Conservation (phyloP, 441 rosid genomes). For the Theobroma grandiflorum region DNA sequence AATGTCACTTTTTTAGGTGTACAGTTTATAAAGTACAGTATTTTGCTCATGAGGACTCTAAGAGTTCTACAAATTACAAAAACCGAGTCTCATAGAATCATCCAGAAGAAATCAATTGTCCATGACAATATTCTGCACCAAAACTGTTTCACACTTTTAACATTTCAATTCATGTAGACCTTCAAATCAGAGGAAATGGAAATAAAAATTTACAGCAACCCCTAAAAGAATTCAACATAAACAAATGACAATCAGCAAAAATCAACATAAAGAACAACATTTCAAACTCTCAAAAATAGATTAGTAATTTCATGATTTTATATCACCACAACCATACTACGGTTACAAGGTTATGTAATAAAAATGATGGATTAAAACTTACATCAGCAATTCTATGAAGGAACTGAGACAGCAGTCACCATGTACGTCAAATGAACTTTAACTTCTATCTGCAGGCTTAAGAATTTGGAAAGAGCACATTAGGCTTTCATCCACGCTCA, state of each 20-base stretch:
- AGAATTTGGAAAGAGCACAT: slow-evolving; percentile 83
- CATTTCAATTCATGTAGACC: not conserved
- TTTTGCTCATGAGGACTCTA: not conserved
- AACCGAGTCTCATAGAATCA: not conserved
- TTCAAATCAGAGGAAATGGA: not conserved
- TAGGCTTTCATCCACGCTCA: slow-evolving; percentile 76
- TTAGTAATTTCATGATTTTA: not conserved
- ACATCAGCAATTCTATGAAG: slow-evolving; percentile 29
- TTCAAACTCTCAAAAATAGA: not conserved
- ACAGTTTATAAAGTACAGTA: not conserved
- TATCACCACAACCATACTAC: not conserved
- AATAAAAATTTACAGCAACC: not conserved
- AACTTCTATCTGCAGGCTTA: slow-evolving; percentile 60
- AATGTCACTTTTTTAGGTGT: not conserved
- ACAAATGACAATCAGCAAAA: not conserved
- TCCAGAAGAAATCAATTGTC: not conserved
- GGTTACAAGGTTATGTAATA: not conserved
- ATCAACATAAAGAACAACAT: not conserved
- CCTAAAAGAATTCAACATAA: not conserved
- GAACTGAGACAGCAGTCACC: slow-evolving; percentile 26
- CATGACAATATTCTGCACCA: not conserved
- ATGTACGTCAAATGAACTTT: slow-evolving; percentile 33
- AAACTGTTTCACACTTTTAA: not conserved
- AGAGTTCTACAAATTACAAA: not conserved
- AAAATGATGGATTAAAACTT: slow-evolving; percentile 26